A percentile compares a stretch with the other conserved stretches of the same genome.
These are phyloP conservation scores for Salix koriyanagi DNA, from an alignment of 345 rosid species.

Conservation along the genomic window DNA sequence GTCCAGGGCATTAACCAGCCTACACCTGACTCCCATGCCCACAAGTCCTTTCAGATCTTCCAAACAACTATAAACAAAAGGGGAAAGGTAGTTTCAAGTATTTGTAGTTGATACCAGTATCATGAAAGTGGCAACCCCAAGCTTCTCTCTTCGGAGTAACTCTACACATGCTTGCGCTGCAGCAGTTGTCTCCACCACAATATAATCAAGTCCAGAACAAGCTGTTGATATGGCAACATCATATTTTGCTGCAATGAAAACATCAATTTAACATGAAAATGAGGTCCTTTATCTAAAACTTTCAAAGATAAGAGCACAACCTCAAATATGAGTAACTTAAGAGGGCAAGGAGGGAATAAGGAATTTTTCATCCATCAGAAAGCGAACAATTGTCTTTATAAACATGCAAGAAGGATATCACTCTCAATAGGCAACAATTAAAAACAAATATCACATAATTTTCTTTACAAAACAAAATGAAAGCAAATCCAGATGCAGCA, in stretches of 20 bases:
- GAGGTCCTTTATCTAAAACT: not conserved
- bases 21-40: slow-evolving; percentile 3
- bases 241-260: slow-evolving; percentile 71
- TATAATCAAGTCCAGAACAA: slow-evolving; percentile 84
- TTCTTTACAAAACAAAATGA: not conserved
- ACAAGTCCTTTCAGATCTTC: not conserved
- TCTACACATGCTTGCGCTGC: slow-evolving; percentile 96
- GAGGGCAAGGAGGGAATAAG: not conserved
- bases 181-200: slow-evolving; percentile 90
- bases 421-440: not conserved
- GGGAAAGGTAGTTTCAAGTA: not conserved
- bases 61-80: not conserved
- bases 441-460: not conserved
- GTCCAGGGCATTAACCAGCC: not conserved
- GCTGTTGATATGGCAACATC: slow-evolving; percentile 97
- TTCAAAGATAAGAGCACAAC: not conserved
- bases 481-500: not conserved
- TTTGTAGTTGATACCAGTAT: slow-evolving; percentile 59
- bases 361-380: not conserved
- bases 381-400: not conserved
- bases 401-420: not conserved
- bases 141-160: slow-evolving; percentile 77
- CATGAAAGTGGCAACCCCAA: slow-evolving; percentile 95
- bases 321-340: not conserved
- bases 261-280: not conserved